phyloP scores from a whole-genome alignment of 805 yeast genomes.

The Myxozyma vanderwaltii region DNA sequence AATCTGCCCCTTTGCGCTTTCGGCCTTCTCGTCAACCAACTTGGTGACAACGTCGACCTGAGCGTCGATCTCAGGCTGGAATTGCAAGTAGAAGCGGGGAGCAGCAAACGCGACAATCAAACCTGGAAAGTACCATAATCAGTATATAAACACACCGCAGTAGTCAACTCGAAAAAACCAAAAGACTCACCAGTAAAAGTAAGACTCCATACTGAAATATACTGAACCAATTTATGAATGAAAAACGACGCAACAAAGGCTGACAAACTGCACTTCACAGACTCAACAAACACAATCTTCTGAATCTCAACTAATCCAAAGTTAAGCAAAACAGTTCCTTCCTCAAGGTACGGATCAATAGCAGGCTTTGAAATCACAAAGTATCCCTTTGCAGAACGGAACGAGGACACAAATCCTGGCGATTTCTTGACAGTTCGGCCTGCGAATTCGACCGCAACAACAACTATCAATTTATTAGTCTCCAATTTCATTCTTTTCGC shows the following conservation, averaged over 20 bases:
- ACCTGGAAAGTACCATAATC: no score
- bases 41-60: slow-evolving; percentile 35
- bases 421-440: slow-evolving; percentile 23
- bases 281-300: slow-evolving; percentile 30
- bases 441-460: slow-evolving; percentile 26
- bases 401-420: slow-evolving; percentile 26
- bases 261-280: slow-evolving; percentile 6
- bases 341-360: slow-evolving; percentile 27
- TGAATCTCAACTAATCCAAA: slow-evolving; percentile 27
- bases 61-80: slow-evolving; percentile 77
- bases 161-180: neutral
- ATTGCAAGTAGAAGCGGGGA: slow-evolving; percentile 72
- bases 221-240: slow-evolving; percentile 17
- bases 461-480: slow-evolving; percentile 10
- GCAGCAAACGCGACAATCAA: slow-evolving; percentile 67
- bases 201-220: slow-evolving; percentile 27
- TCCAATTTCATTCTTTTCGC: neutral
- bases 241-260: slow-evolving; percentile 27
- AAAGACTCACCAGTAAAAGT: slow-evolving; percentile 14
- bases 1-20: slow-evolving; percentile 17
- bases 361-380: slow-evolving; percentile 20
- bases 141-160: neutral
- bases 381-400: slow-evolving; percentile 17
- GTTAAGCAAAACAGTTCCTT: slow-evolving; percentile 16
- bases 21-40: slow-evolving; percentile 37